A percentile compares a stretch with the other conserved stretches of the same genome.
phyloP scores from a whole-genome alignment of 208 protist genomes.

The Leishmania mexicana region DNA sequence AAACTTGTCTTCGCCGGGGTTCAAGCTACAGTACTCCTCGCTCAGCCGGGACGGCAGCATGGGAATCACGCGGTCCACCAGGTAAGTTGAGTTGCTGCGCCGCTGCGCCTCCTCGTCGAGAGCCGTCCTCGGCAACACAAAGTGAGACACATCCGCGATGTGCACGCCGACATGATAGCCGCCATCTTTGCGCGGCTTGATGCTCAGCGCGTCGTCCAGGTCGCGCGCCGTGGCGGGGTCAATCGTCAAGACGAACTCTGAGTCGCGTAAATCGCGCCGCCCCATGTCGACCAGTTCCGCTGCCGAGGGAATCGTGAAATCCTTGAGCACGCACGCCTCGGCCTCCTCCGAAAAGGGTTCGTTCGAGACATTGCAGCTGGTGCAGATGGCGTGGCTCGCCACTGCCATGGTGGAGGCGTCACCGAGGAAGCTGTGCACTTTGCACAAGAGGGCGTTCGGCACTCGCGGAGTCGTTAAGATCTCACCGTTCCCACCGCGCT shows the following conservation, averaged over 20 bases:
- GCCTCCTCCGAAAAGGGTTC: slow-evolving; percentile 71
- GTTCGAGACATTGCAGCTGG: slow-evolving; percentile 35
- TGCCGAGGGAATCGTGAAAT: slow-evolving; percentile 47
- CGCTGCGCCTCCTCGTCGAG: slow-evolving; percentile 88
- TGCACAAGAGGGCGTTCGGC: slow-evolving; percentile 34
- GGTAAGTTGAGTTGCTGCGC: slow-evolving; percentile 86
- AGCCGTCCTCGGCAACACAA: slow-evolving; percentile 69
- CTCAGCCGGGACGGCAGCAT: slow-evolving; percentile 93
- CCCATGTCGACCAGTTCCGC: slow-evolving; percentile 45
- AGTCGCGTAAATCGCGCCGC: slow-evolving; percentile 68
- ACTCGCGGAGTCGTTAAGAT: slow-evolving; percentile 11
- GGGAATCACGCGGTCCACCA: slow-evolving; percentile 87
- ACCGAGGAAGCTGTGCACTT: slow-evolving; percentile 39
- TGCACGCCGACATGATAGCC: slow-evolving; percentile 93
- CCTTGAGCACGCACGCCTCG: slow-evolving; percentile 57
- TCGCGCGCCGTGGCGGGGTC: slow-evolving; percentile 88
- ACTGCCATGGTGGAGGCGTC: slow-evolving; percentile 41
- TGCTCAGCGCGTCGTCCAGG: slow-evolving; percentile 91
- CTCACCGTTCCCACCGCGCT: slow-evolving; percentile 16
- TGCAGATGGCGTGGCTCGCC: slow-evolving; percentile 57
- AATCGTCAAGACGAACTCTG: slow-evolving; percentile 89
- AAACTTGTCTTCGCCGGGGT: slow-evolving; percentile 84
- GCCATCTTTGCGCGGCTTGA: slow-evolving; percentile 28
- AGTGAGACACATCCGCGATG: slow-evolving; percentile 94
- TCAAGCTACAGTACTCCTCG: slow-evolving; percentile 90